phyloP scores from a whole-genome alignment of 2,329 filamentous ascomycete genomes.

The Ascochyta clinopodiicola region DNA sequence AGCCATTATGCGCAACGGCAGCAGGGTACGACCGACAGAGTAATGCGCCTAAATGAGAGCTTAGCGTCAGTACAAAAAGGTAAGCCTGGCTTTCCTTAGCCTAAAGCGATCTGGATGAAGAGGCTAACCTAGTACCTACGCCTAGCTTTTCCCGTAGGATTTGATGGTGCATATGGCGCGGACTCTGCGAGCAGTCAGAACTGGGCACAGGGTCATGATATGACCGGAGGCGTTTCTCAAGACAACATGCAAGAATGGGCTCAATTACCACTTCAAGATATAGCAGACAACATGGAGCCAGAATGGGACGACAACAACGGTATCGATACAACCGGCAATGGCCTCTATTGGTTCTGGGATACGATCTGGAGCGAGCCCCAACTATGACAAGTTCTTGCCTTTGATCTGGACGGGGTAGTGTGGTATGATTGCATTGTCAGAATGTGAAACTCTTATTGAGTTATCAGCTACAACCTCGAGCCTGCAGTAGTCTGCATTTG shows the following conservation, averaged over 20 bases:
- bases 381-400: not conserved
- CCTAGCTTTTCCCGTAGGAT: not conserved
- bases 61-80: constrained; percentile 22
- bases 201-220: not conserved
- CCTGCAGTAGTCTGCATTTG: not conserved
- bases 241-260: not conserved
- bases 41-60: constrained; percentile 20
- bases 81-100: not conserved
- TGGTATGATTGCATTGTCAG: not conserved
- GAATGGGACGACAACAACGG: constrained; percentile 9
- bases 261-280: not conserved
- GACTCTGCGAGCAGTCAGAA: not conserved
- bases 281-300: not conserved
- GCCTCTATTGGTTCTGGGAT: constrained; percentile 26
- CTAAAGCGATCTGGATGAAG: not conserved
- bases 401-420: no score
- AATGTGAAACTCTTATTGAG: no score
- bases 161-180: not conserved
- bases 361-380: constrained; percentile 16
- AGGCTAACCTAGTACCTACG: not conserved
- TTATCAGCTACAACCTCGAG: not conserved
- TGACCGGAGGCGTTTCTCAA: not conserved
- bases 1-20: not conserved
- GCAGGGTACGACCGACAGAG: constrained; percentile 7
- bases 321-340: constrained; percentile 14